These are phyloP conservation scores for Xylariales sp. DNA, from an alignment of 2,329 filamentous ascomycete genomes.

Conservation along the genomic window DNA sequence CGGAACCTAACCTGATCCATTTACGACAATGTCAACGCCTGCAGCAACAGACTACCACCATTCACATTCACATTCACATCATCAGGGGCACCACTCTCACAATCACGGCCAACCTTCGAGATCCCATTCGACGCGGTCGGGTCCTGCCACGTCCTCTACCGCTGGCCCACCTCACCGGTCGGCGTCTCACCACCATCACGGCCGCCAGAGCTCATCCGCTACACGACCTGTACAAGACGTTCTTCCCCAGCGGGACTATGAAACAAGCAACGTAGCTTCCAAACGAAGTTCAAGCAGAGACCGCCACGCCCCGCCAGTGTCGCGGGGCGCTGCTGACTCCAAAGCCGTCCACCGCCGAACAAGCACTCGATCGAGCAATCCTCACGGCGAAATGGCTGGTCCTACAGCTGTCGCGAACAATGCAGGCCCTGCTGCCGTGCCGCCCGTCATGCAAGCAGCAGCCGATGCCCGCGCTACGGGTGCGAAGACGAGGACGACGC, in stretches of 20 bases:
- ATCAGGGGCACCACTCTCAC: slow-evolving; percentile 24
- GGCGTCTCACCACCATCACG: slow-evolving; percentile 28
- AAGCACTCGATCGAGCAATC: slow-evolving; percentile 43
- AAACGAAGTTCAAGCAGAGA: slow-evolving; percentile 64
- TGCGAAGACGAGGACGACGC: slow-evolving; percentile 50
- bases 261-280: slow-evolving; percentile 62
- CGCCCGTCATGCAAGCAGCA: slow-evolving; percentile 38
- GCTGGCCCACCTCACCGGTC: slow-evolving; percentile 22
- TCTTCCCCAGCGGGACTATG: slow-evolving; percentile 63
- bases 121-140: slow-evolving; percentile 33
- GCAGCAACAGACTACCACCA: slow-evolving; percentile 22
- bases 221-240: slow-evolving; percentile 39
- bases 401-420: slow-evolving; percentile 48
- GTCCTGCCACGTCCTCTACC: slow-evolving; percentile 20
- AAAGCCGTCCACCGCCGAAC: slow-evolving; percentile 43
- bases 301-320: slow-evolving; percentile 39
- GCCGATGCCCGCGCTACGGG: slow-evolving; percentile 43
- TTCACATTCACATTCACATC: slow-evolving; percentile 26
- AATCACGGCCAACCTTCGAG: slow-evolving; percentile 25
- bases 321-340: slow-evolving; percentile 52
- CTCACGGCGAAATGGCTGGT: slow-evolving; percentile 43
- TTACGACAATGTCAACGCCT: slow-evolving; percentile 27
- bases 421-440: slow-evolving; percentile 46
- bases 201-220: slow-evolving; percentile 31
- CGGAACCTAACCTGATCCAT: neutral